Percentiles rank a stretch among this genome's conserved stretches.
Conservation (phyloP, 768 basidiomycete species). For the Omphalotus guepiniiformis region DNA sequence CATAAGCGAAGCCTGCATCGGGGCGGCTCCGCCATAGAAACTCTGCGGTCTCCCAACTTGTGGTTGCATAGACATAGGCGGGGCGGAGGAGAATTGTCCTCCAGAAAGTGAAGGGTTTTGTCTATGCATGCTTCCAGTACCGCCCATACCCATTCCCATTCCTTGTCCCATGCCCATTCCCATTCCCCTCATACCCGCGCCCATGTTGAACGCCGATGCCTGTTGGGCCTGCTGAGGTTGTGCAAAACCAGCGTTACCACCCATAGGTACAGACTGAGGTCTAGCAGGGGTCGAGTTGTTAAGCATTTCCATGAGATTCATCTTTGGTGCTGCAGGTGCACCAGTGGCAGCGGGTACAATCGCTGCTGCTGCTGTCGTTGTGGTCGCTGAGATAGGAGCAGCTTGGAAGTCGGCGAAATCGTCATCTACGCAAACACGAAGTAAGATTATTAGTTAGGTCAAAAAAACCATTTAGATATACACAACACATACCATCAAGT, state of each 20-base stretch:
- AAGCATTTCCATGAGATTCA: slow-evolving; percentile 48
- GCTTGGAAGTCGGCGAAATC: slow-evolving; percentile 87
- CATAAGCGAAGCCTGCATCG: slow-evolving; percentile 32
- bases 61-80: slow-evolving; percentile 22
- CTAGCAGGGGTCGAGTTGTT: slow-evolving; percentile 29
- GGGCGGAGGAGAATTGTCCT: slow-evolving; percentile 20
- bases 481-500: slow-evolving; percentile 39
- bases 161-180: slow-evolving; percentile 10
- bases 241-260: not conserved
- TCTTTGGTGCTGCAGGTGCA: slow-evolving; percentile 34
- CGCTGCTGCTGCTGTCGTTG: slow-evolving; percentile 22
- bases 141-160: slow-evolving; percentile 20
- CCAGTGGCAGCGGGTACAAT: slow-evolving; percentile 24
- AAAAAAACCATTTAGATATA: not conserved
- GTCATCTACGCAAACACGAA: slow-evolving; percentile 46
- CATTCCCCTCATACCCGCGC: slow-evolving; percentile 11
- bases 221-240: slow-evolving; percentile 1
- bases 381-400: slow-evolving; percentile 40
- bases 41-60: slow-evolving; percentile 14
- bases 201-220: not conserved
- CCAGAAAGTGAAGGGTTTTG: slow-evolving; percentile 31
- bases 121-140: slow-evolving; percentile 29
- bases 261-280: slow-evolving; percentile 21
- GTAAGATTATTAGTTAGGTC: slow-evolving; percentile 9
- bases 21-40: slow-evolving; percentile 26